These are phyloP conservation scores for Psilocybe tampanensis DNA, from an alignment of 768 basidiomycete species.

Conservation along the genomic window DNA sequence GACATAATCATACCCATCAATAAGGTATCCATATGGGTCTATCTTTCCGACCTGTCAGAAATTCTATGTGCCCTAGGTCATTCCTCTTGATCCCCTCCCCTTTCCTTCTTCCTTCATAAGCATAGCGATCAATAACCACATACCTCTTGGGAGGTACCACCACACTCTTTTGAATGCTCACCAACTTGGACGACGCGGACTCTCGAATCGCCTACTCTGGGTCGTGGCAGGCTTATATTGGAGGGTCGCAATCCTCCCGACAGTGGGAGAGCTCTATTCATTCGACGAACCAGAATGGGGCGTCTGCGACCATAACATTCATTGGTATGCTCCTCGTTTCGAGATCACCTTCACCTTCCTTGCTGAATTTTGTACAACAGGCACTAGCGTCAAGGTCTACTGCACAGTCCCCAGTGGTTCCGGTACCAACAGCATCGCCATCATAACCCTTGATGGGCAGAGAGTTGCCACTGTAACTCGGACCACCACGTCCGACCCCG, in stretches of 20 bases:
- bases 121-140: not conserved
- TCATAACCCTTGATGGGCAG: conserved; percentile 2
- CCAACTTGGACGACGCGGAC: conserved; percentile 10
- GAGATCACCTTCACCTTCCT: not conserved
- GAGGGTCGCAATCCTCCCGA: not conserved
- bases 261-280: conserved; percentile 5
- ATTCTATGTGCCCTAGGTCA: not conserved
- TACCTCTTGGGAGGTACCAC: not conserved
- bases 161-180: conserved; percentile 6
- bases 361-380: not conserved
- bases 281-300: conserved; percentile 9
- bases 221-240: conserved; percentile 3
- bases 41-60: not conserved
- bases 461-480: conserved; percentile 1
- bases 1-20: too few relatives aligned
- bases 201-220: conserved; percentile 8
- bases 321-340: not conserved
- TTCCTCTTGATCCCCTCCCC: not conserved
- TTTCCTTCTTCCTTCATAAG: not conserved
- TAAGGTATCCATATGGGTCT: not conserved
- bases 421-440: not conserved
- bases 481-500: not conserved
- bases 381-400: conserved; percentile 3
- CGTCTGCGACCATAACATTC: conserved; percentile 10
- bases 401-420: conserved; percentile 6